phyloP scores from a whole-genome alignment of 1,284 basidiomycete genomes.

The Puccinia polysora region DNA sequence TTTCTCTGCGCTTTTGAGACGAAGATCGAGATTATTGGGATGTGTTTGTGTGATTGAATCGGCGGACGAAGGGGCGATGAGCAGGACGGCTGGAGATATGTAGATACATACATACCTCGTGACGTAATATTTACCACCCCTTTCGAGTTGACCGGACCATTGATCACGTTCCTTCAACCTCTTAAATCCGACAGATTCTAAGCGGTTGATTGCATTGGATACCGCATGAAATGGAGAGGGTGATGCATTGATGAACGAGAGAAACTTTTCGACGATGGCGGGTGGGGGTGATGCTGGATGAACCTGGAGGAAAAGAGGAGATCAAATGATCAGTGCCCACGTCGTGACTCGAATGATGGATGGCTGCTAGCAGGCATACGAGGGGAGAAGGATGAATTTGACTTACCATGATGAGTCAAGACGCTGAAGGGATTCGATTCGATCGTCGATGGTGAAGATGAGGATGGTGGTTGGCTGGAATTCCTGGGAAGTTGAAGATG shows the following conservation, averaged over 20 bases:
- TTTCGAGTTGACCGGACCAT: conserved; percentile 62
- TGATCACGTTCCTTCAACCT: conserved; percentile 60
- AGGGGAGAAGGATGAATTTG: too few species aligned
- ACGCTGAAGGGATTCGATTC: conserved; percentile 9
- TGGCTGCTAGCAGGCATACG: too few species aligned
- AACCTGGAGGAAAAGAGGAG: too few species aligned
- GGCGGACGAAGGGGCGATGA: background rate
- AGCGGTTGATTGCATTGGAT: conserved; percentile 61
- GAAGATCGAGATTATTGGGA: too few species aligned
- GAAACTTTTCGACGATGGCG: conserved; percentile 53
- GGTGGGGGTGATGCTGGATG: too few species aligned
- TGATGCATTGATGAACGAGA: conserved; percentile 65
- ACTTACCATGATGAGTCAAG: too few species aligned
- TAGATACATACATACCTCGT: conserved; percentile 60
- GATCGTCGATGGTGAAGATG: too few species aligned
- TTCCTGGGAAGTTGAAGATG: too few species aligned
- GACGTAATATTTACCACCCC: conserved; percentile 83
- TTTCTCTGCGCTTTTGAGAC: too few species aligned
- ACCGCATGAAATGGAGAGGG: conserved; percentile 96
- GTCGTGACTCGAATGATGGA: too few species aligned
- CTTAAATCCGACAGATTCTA: conserved; percentile 59
- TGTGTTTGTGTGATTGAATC: conserved; percentile 64
- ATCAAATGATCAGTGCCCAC: too few species aligned
- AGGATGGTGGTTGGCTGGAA: too few species aligned
- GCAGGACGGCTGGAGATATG: background rate